These are phyloP conservation scores for Ballota nigra DNA, from an alignment of 257 asterid genomes.

Conservation along the genomic window DNA sequence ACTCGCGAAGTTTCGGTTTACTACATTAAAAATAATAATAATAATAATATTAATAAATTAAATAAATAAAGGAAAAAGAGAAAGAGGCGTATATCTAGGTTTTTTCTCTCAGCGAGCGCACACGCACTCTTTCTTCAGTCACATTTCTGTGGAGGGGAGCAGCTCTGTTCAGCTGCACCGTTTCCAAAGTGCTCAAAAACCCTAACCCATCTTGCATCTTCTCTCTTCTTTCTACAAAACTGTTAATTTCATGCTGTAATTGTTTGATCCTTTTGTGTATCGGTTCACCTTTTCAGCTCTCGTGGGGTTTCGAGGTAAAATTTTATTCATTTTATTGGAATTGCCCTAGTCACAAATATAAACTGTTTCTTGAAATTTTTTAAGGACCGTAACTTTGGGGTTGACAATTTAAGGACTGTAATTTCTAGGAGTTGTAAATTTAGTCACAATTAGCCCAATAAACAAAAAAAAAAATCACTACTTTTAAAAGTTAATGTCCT, in stretches of 20 bases:
- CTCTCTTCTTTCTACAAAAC: not conserved
- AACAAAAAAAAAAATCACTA: no score
- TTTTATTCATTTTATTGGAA: not conserved
- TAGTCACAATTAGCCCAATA: no score
- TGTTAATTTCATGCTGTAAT: constrained; percentile 7
- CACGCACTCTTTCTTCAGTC: constrained; percentile 17
- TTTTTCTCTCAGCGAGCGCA: not conserved
- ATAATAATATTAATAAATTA: no score
- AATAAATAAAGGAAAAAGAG: not conserved
- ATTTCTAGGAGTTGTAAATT: no score
- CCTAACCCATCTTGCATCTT: constrained; percentile 23
- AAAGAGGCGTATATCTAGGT: constrained; percentile 22
- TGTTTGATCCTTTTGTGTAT: constrained; percentile 2
- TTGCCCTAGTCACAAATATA: not conserved
- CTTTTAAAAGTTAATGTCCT: no score
- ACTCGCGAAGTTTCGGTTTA: no score
- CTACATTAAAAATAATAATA: not conserved
- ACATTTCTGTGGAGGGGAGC: constrained; percentile 41
- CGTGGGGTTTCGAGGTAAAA: constrained; percentile 5
- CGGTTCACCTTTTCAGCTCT: not conserved
- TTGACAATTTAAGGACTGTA: no score
- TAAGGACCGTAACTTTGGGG: no score
- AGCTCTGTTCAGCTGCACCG: constrained; percentile 34
- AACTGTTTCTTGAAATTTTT: no score
- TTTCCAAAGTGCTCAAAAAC: constrained; percentile 21